These are phyloP conservation scores for Carnegiea gigantea DNA, from an alignment of 179 eudicot genomes.

Conservation along the genomic window DNA sequence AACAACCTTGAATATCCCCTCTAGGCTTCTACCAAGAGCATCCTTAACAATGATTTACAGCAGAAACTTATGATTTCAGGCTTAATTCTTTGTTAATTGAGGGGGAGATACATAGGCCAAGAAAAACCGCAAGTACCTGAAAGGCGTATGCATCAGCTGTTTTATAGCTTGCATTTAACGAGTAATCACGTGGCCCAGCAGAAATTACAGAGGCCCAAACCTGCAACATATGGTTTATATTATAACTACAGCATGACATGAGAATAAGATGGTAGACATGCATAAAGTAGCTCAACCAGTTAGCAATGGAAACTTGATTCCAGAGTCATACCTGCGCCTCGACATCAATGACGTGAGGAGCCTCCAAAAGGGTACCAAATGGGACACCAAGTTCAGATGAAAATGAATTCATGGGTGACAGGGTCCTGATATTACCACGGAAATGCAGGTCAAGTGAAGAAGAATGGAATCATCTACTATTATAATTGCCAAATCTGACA, in stretches of 20 bases:
- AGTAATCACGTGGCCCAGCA: slow-evolving; percentile 67
- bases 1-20: slow-evolving; percentile 76
- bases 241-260: slow-evolving; percentile 9
- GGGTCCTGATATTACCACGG: slow-evolving; percentile 56
- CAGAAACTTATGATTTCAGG: slow-evolving; percentile 21
- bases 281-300: slow-evolving; percentile 7
- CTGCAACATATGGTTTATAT: slow-evolving; percentile 34
- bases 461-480: slow-evolving; percentile 8
- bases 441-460: not conserved
- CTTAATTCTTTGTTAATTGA: not conserved
- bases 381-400: slow-evolving; percentile 93
- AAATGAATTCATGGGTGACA: slow-evolving; percentile 86
- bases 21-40: slow-evolving; percentile 76
- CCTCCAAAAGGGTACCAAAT: slow-evolving; percentile 83
- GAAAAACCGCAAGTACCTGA: slow-evolving; percentile 54
- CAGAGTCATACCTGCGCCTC: slow-evolving; percentile 72
- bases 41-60: slow-evolving; percentile 50
- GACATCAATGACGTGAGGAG: slow-evolving; percentile 84
- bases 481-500: not conserved
- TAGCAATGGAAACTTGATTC: slow-evolving; percentile 5
- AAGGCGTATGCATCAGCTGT: slow-evolving; percentile 78
- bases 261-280: slow-evolving; percentile 7
- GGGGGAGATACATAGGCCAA: not conserved
- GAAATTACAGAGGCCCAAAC: slow-evolving; percentile 78
- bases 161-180: slow-evolving; percentile 87